These are phyloP conservation scores for Chaetomium globosum DNA, from an alignment of 2,329 filamentous ascomycete species.

Conservation along the genomic window DNA sequence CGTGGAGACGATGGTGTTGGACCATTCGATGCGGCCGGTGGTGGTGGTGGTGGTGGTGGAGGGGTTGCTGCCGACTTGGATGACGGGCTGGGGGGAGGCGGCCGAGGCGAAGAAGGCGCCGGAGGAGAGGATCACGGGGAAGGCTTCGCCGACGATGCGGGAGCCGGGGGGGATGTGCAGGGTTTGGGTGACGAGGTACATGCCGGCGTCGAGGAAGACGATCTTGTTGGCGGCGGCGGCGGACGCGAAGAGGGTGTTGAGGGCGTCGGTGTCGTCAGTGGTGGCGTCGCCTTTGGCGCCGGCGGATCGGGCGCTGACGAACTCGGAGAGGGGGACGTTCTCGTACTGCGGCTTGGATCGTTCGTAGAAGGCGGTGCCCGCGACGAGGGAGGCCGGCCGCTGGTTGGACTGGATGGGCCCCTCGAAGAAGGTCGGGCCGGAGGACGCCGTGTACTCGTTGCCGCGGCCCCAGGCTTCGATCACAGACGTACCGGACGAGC, in stretches of 20 bases:
- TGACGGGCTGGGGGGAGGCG: conserved; percentile 60
- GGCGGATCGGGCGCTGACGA: conserved; percentile 67
- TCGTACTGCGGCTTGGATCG: conserved; percentile 78
- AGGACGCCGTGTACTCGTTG: conserved; percentile 56
- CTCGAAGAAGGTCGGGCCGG: conserved; percentile 49
- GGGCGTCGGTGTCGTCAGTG: conserved; percentile 72
- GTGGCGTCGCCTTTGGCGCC: conserved; percentile 73
- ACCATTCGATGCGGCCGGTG: conserved; percentile 66
- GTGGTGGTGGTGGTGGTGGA: conserved; percentile 52
- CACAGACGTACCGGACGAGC: conserved; percentile 49
- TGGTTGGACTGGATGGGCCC: conserved; percentile 49
- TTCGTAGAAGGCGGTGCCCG: conserved; percentile 63
- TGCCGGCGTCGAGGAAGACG: conserved; percentile 63
- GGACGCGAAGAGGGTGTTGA: conserved; percentile 65
- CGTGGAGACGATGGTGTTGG: conserved; percentile 69
- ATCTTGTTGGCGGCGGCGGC: conserved; percentile 57
- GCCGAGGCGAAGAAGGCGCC: conserved; percentile 60
- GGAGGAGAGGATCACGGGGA: conserved; percentile 57
- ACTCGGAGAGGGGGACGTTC: conserved; percentile 57
- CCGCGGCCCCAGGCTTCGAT: conserved; percentile 67
- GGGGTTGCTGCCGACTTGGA: conserved; percentile 56
- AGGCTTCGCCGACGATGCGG: conserved; percentile 63
- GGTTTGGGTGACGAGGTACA: conserved; percentile 63
- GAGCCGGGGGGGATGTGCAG: conserved; percentile 52
- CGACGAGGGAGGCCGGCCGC: conserved; percentile 59